Percentiles rank a stretch among this genome's conserved stretches.
Conservation (phyloP, 345 rosid genomes). For the Eucalyptus dawsonii region DNA sequence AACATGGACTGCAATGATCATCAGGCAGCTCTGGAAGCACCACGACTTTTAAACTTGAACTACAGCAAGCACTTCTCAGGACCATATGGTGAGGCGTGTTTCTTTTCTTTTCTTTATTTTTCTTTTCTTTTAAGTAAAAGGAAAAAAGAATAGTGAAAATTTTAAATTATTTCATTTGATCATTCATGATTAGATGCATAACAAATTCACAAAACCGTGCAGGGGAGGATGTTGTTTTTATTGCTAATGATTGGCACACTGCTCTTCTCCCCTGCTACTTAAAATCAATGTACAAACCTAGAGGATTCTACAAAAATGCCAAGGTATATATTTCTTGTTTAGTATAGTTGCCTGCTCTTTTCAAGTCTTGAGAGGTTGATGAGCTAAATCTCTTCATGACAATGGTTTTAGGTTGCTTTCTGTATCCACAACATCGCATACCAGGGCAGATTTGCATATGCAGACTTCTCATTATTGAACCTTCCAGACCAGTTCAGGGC, state of each 20-base stretch:
- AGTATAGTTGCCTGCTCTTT: not conserved
- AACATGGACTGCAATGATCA: not conserved
- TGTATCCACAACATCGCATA: slow-evolving; percentile 98
- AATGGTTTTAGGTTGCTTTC: slow-evolving; percentile 52
- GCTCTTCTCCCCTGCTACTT: slow-evolving; percentile 86
- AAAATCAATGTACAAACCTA: slow-evolving; percentile 54
- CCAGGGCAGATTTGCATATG: slow-evolving; percentile 71
- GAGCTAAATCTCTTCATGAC: not conserved
- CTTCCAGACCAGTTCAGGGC: slow-evolving; percentile 64
- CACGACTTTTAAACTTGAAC: slow-evolving; percentile 59
- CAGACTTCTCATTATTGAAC: slow-evolving; percentile 59
- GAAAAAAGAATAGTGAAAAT: not conserved
- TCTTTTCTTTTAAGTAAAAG: not conserved
- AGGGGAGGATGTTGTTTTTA: slow-evolving; percentile 82
- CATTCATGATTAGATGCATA: not conserved
- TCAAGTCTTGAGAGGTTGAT: not conserved
- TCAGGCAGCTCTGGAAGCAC: slow-evolving; percentile 94
- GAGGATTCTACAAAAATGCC: slow-evolving; percentile 59
- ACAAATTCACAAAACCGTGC: not conserved
- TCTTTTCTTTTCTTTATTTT: not conserved
- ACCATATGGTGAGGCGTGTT: slow-evolving; percentile 50
- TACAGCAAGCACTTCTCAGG: slow-evolving; percentile 60
- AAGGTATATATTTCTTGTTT: slow-evolving; percentile 32
- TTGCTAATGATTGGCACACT: slow-evolving; percentile 97
- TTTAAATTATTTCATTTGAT: not conserved